Base-by-base conservation (phyloP, 352 stramenopile genomes). In the Pythium scleroteichum region DNA sequence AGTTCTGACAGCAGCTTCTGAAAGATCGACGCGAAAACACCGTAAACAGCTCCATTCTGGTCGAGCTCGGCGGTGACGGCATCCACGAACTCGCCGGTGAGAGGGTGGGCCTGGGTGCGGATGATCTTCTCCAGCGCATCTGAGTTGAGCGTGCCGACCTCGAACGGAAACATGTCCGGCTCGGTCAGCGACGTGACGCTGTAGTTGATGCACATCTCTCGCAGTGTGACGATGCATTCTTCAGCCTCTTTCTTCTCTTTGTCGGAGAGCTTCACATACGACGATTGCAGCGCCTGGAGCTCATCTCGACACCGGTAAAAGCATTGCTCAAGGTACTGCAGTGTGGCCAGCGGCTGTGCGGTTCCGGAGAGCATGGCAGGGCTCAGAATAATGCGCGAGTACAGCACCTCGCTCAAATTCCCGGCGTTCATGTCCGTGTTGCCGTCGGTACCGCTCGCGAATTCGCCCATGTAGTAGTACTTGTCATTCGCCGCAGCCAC, bases 191-290 rank as follows among this genome's bases (percentile, higher is more conserved):
- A 73, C 9, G 87, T 96, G 3, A 86, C 82, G 52, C 79, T 92
- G 68, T 96, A 96, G 62, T 92, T 94, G 49, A 94, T 71, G 52
- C 82, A 91, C 81, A 91, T 91, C 44, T 89, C 79, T 3, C 69
- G 70, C 35, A 94, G 71, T 41, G 63, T 87, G 47, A 19, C 44
- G 14, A 92, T 59, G 64, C 75, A 87, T 20, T 82, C 54, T 33
- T 85, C 72, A 0, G 72, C 73, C 26, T 76, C 67, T 38, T 74
- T 59, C 46, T 91, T 90, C 52, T 87, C 80, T 1, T 68, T 65
- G 3, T 65, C 54, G 0, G 71, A 41, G 3, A 90, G 57, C 17
- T 76, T 70, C 17, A 90, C 27, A 54, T 85, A 88, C 26, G 79
- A 73, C 32, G 81, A 90, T 46, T 88, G 72, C 10, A 92, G 64